Percentiles rank a stretch among this genome's conserved stretches.
phyloP scores from a whole-genome alignment of 1,284 basidiomycete genomes.

The Sporisorium iseilematis-ciliati region DNA sequence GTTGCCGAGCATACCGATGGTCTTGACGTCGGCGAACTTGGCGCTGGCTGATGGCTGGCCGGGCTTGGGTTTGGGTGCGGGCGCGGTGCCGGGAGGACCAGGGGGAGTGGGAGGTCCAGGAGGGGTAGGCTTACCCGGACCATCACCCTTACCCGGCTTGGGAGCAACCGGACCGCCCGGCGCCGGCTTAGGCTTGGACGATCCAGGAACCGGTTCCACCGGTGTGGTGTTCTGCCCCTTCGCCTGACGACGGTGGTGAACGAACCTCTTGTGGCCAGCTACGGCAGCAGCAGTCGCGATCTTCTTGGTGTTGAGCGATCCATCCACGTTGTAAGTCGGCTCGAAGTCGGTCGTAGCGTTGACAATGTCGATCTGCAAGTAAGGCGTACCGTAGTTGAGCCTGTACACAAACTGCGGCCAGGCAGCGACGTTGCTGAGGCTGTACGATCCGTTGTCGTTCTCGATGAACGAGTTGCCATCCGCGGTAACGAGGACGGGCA shows the following conservation, averaged over 20 bases:
- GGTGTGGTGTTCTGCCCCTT: conserved; percentile 20
- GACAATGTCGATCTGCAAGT: conserved; percentile 45
- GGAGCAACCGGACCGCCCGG: conserved; percentile 1
- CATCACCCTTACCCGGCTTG: not conserved
- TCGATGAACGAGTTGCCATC: conserved; percentile 42
- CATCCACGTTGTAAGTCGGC: conserved; percentile 43
- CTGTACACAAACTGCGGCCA: conserved; percentile 51
- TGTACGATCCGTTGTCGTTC: conserved; percentile 33
- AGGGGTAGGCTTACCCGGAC: not conserved
- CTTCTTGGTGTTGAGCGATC: conserved; percentile 18
- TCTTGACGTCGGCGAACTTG: conserved; percentile 38
- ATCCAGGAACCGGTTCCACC: conserved; percentile 9
- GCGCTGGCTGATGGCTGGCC: not conserved
- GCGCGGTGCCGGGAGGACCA: conserved; percentile 2
- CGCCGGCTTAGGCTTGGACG: conserved; percentile 9
- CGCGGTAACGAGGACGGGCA: conserved; percentile 43
- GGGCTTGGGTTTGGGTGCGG: conserved; percentile 12
- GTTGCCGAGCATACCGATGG: conserved; percentile 41
- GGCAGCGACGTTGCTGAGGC: conserved; percentile 25
- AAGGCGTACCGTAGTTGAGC: conserved; percentile 49
- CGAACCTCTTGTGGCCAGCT: conserved; percentile 36
- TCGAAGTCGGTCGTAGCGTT: conserved; percentile 33
- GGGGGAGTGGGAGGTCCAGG: conserved; percentile 8
- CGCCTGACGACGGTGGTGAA: conserved; percentile 35
- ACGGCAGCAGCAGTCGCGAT: conserved; percentile 8